Base-by-base conservation (phyloP, 2,329 filamentous ascomycete genomes). In the Macrophomina phaseolina region DNA sequence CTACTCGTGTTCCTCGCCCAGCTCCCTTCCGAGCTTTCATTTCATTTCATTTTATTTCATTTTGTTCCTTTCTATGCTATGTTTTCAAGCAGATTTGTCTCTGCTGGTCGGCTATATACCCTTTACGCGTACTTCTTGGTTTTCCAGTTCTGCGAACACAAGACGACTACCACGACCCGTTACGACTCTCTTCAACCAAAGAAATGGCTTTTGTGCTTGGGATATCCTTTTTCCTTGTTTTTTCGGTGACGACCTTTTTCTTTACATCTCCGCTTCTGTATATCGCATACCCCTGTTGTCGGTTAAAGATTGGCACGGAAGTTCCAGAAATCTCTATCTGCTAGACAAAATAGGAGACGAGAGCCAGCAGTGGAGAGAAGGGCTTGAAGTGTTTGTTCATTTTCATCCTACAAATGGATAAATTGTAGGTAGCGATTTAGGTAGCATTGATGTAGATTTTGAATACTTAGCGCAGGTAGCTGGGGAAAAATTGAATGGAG, bases 41-140 rank as follows among this genome's bases (percentile, higher is more conserved):
- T 18, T 18, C 1, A 18, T 18, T 18, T n/a, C n/a, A n/a, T n/a
- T 40, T 52, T 71, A 45, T 30, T 45, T n/a, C 23, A 9, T 18
- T 32, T 34, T 9, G 2, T 14, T 61, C 11, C 28, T 60, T 36
- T 7, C 28, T 23, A 46, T 46, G 8, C 56, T 46, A 30, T 62
- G 58, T 62, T 62, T 62, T 62, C 58, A 62, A 62, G 61, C 61
- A 64, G 61, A 64, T 64, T 53, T 64, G 46, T 53, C 49, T 64
- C 61, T 64, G 61, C 61, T 64, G 61, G 61, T 53, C 61, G 49
- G 61, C 61, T 64, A 53, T 64, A 64, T 64, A 64, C 61, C 61
- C 61, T 64, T 64, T 64, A 62, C 32, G 58, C 58, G 58, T 62
- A 49, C 58, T 62, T 48, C 23, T 48, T 62, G 58, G 58, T 46